phyloP scores from a whole-genome alignment of 2,329 filamentous ascomycete genomes.

The Coleophoma eucalyptorum region DNA sequence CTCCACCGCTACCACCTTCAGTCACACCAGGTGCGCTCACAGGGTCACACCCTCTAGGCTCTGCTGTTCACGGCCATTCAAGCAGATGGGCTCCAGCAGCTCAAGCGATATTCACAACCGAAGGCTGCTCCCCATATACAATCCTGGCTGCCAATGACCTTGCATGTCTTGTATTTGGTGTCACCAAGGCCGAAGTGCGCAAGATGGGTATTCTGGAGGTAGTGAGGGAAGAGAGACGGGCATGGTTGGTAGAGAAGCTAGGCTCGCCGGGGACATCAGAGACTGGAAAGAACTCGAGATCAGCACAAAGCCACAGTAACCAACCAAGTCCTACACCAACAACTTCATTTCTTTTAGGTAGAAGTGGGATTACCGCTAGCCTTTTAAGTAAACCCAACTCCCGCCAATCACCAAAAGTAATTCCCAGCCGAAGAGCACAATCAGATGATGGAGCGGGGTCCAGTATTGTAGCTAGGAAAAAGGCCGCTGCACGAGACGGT shows the following conservation, averaged over 20 bases:
- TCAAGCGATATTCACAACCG: conserved; percentile 97
- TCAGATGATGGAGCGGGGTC: conserved; percentile 56
- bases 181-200: conserved; percentile 90
- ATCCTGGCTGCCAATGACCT: conserved; percentile 95
- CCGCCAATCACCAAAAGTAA: conserved; percentile 45
- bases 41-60: conserved; percentile 34
- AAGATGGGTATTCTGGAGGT: conserved; percentile 95
- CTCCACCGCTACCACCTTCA: conserved; percentile 36
- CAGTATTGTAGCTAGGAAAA: conserved; percentile 35
- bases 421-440: conserved; percentile 50
- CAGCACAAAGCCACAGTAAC: conserved; percentile 16
- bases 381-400: conserved; percentile 70
- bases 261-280: conserved; percentile 53
- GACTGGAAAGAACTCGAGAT: conserved; percentile 11
- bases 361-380: conserved; percentile 76
- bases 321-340: conserved; percentile 28
- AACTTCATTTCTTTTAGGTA: conserved; percentile 62
- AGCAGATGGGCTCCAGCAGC: conserved; percentile 87
- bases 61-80: conserved; percentile 78
- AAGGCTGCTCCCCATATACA: conserved; percentile 85
- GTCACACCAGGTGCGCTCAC: conserved; percentile 23
- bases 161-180: conserved; percentile 96
- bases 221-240: conserved; percentile 81
- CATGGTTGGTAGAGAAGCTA: conserved; percentile 87
- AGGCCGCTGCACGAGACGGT: conserved; percentile 41